Conservation (phyloP, 306 rosid species). For the Quercus agrifolia region DNA sequence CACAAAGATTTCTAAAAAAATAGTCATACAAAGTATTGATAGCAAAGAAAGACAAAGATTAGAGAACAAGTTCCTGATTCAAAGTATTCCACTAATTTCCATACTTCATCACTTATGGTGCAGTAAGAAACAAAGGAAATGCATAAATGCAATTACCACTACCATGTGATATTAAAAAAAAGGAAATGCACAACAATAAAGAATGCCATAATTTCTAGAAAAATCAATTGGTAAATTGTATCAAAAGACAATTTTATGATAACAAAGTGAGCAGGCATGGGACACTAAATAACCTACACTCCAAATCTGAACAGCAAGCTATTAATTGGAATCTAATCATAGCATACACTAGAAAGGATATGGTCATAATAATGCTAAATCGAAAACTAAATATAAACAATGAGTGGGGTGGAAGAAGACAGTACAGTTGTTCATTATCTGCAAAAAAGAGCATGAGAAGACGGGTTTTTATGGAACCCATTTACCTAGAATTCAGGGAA, state of each 20-base stretch:
- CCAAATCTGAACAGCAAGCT: background rate
- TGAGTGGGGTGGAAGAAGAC: background rate
- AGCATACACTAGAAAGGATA: background rate
- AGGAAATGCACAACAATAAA: background rate
- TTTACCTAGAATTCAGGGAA: slow-evolving; percentile 68
- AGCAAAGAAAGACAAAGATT: background rate
- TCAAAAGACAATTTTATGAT: background rate
- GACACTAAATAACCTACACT: background rate
- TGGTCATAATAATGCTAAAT: background rate
- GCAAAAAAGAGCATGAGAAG: background rate
- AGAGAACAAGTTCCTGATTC: background rate
- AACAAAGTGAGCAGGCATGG: background rate
- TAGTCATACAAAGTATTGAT: background rate
- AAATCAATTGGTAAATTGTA: background rate
- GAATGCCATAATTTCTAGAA: background rate
- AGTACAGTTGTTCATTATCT: background rate
- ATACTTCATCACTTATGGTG: background rate
- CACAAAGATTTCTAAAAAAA: background rate
- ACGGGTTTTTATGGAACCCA: slow-evolving; percentile 12
- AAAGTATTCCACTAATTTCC: background rate
- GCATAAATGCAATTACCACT: background rate
- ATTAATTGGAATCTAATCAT: background rate
- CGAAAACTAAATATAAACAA: background rate
- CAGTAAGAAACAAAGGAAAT: background rate
- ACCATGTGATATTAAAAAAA: background rate